Evolutionary conservation across 805 yeast species (phyloP), one percentile per base, ranked within the genome.

Genomic region (Metschnikowia colocasiae): DNA sequence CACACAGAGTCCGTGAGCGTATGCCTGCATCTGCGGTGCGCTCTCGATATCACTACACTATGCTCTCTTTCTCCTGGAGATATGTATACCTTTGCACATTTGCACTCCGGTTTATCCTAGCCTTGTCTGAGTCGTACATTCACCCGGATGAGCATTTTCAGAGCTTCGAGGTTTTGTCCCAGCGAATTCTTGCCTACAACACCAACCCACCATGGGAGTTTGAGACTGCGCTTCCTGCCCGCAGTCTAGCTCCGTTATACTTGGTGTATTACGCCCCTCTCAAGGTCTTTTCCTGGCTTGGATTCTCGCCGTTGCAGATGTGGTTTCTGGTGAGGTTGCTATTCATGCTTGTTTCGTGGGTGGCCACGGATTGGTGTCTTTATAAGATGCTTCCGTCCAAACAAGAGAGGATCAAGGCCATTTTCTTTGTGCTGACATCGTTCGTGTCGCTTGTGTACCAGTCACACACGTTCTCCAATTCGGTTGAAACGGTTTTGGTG

Each of bases 81-180:
- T 59, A 58, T 18, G 58, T 75, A 4, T 75, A 80, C 54, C 48
- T 78, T 8, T 18, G 69, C 10, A 62, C 79, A 8, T 64, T 82
- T 2, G 72, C 73, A 0, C 56, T 79, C 23, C 61, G 88, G 43
- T 65, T 85, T 19, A 67, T 77, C 22, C 68, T 88, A 38, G 82
- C 86, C 0, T 61, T 86, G 1, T 80, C 85, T 46, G 76, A 85
- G 26, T 87, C 97, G 0, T 94, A 95, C 61, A 82, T 94, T 40
- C 99, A 95, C 56, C 99, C 99, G 0, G 99, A 94, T 71, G 99
- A 94, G 68, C 97, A 91, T 63, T 87, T 88, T 62, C 99, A 95
- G 63, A 79, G 83, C n/a, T 78, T 95, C 40, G 95, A 90, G 62
- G 84, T 85, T 0, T 59, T 92, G 20, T 73, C 82, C 10, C 61